Evolutionary conservation across 2,329 filamentous ascomycete genomes (phyloP).

Genomic region (Ilyonectria mors-panacis): DNA sequence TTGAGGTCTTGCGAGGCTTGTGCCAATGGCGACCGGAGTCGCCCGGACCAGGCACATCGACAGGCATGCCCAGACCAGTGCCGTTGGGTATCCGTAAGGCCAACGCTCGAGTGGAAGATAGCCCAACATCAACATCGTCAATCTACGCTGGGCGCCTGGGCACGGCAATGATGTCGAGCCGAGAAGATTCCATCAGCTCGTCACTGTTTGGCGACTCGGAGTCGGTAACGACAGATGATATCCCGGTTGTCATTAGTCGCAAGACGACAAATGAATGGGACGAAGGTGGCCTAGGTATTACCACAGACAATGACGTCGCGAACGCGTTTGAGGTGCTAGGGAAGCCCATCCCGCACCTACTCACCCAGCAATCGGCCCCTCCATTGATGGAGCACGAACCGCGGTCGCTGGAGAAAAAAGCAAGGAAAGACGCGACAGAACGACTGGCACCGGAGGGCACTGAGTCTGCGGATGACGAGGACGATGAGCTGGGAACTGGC

Average conservation of each 20-base stretch:
- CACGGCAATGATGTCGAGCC: constrained; percentile 84
- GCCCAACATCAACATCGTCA: constrained; percentile 85
- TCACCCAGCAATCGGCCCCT: constrained; percentile 76
- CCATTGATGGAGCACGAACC: constrained; percentile 69
- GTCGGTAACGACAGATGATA: constrained; percentile 82
- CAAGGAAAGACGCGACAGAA: constrained; percentile 82
- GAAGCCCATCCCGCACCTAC: constrained; percentile 66
- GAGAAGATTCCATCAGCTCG: constrained; percentile 90
- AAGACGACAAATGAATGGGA: constrained; percentile 85
- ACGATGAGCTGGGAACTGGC: constrained; percentile 82
- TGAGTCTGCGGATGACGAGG: constrained; percentile 95
- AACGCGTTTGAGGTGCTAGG: constrained; percentile 52
- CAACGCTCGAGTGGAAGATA: constrained; percentile 78
- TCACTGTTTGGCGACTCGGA: constrained; percentile 91
- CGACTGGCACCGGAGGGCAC: constrained; percentile 79
- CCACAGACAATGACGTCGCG: constrained; percentile 68
- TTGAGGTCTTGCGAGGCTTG: constrained; percentile 86
- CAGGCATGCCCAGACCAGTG: constrained; percentile 70
- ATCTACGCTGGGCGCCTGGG: constrained; percentile 78
- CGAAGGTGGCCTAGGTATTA: constrained; percentile 84
- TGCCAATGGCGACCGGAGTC: constrained; percentile 93
- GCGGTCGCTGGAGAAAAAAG: constrained; percentile 80
- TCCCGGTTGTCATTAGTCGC: constrained; percentile 81
- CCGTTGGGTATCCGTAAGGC: constrained; percentile 77
- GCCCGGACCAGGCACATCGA: constrained; percentile 59